These are phyloP conservation scores for Aureobasidium sp. DNA, from an alignment of 2,329 filamentous ascomycete species.

Conservation along the genomic window DNA sequence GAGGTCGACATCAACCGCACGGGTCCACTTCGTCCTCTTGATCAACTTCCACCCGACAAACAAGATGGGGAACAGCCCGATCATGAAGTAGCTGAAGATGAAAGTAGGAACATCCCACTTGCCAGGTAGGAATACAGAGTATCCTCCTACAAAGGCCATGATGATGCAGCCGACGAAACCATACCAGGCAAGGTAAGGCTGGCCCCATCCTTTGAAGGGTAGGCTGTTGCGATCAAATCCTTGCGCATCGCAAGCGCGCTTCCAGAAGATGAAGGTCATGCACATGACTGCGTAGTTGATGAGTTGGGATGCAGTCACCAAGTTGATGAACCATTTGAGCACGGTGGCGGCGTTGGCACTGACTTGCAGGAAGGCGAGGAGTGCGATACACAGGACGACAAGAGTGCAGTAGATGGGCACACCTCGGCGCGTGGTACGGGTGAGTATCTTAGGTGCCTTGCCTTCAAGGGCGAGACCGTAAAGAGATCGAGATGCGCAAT, in stretches of 20 bases:
- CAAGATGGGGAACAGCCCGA: conserved; percentile 60
- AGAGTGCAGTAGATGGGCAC: conserved; percentile 68
- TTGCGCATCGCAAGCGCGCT: conserved; percentile 60
- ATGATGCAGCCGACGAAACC: conserved; percentile 54
- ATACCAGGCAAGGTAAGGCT: conserved; percentile 65
- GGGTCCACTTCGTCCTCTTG: conserved; percentile 52
- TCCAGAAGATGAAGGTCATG: conserved; percentile 63
- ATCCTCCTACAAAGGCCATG: conserved; percentile 70
- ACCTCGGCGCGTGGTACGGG: conserved; percentile 53
- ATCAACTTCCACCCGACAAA: conserved; percentile 65
- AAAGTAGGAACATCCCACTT: conserved; percentile 54
- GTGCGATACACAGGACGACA: conserved; percentile 57
- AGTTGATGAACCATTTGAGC: conserved; percentile 62
- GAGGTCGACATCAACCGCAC: conserved; percentile 55
- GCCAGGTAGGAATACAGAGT: conserved; percentile 67
- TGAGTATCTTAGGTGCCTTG: conserved; percentile 55
- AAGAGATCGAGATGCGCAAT: conserved; percentile 60
- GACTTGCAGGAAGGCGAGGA: conserved; percentile 67
- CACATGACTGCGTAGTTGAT: conserved; percentile 65
- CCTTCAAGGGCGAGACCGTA: conserved; percentile 62
- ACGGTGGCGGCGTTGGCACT: conserved; percentile 58
- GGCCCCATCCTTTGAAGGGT: conserved; percentile 61
- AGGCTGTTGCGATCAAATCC: conserved; percentile 58
- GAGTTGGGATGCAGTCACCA: conserved; percentile 66
- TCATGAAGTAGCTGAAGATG: conserved; percentile 53